A percentile compares a stretch with the other conserved stretches of the same genome.
phyloP scores from a whole-genome alignment of 108 stramenopile species.

The Aureococcus anophagefferens region DNA sequence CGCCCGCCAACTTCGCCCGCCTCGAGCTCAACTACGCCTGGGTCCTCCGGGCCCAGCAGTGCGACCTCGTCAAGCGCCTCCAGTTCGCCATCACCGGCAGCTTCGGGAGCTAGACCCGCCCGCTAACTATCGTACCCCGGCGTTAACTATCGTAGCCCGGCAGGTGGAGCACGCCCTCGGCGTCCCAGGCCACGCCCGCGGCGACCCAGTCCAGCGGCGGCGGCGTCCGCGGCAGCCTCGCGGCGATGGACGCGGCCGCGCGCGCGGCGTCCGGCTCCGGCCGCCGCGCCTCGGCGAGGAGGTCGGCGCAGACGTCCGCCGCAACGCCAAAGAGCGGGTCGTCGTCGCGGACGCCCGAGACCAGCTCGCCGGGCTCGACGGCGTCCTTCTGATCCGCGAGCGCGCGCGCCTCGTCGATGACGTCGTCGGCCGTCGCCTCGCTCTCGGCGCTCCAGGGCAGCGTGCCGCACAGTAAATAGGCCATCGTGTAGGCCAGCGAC shows the following conservation, averaged over 20 bases:
- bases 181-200: not conserved
- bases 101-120: not conserved
- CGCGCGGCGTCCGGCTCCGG: not conserved
- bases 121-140: no score
- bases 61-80: not conserved
- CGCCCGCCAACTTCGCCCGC: not conserved
- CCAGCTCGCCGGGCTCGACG: not conserved
- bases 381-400: not conserved
- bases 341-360: not conserved
- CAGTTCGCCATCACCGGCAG: not conserved
- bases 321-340: not conserved
- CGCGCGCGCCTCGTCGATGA: no score
- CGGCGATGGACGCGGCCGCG: not conserved
- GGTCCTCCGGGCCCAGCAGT: not conserved
- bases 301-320: not conserved
- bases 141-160: not conserved
- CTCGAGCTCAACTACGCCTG: not conserved
- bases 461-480: not conserved
- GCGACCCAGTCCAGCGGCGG: not conserved
- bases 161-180: not conserved
- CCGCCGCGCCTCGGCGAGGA: not conserved
- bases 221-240: not conserved
- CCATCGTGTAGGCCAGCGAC: not conserved
- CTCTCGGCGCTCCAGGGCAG: not conserved
- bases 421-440: not conserved